Evolutionary conservation across 129 eudicot species (phyloP).

Genomic region (Deinandra increscens): DNA sequence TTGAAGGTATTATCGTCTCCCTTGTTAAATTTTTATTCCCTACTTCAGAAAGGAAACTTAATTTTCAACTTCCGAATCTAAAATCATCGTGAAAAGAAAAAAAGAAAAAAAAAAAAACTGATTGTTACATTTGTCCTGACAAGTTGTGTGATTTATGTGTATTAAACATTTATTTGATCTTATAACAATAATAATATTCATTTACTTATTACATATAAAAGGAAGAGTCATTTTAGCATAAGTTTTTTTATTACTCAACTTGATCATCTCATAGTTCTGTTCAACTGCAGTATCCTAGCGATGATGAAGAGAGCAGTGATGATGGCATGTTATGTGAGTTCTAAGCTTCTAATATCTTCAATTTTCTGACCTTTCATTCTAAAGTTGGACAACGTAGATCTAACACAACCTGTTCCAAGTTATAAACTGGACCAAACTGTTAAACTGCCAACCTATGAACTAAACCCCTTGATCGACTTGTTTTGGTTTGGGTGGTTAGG

Average conservation of each 20-base stretch:
- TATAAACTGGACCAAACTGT: too few relatives aligned
- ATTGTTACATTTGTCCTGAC: neutral
- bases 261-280: constrained; percentile 11
- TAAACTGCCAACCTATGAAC: too few relatives aligned
- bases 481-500: too few relatives aligned
- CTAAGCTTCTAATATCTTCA: neutral
- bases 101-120: too few relatives aligned
- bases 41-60: neutral
- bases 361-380: neutral
- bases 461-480: too few relatives aligned
- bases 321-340: constrained; percentile 88
- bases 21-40: constrained; percentile 10
- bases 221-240: neutral
- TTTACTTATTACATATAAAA: neutral
- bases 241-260: neutral
- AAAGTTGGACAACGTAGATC: neutral
- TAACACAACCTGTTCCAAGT: too few relatives aligned
- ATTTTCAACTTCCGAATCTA: neutral
- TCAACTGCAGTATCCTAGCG: constrained; percentile 47
- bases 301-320: constrained; percentile 52
- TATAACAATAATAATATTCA: neutral
- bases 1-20: constrained; percentile 35
- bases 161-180: neutral
- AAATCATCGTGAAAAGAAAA: neutral
- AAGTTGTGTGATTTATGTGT: neutral